A percentile compares a stretch with the other conserved stretches of the same genome.
These are phyloP conservation scores for Fusarium tuaranense DNA, from an alignment of 2,329 filamentous ascomycete genomes.

Conservation along the genomic window DNA sequence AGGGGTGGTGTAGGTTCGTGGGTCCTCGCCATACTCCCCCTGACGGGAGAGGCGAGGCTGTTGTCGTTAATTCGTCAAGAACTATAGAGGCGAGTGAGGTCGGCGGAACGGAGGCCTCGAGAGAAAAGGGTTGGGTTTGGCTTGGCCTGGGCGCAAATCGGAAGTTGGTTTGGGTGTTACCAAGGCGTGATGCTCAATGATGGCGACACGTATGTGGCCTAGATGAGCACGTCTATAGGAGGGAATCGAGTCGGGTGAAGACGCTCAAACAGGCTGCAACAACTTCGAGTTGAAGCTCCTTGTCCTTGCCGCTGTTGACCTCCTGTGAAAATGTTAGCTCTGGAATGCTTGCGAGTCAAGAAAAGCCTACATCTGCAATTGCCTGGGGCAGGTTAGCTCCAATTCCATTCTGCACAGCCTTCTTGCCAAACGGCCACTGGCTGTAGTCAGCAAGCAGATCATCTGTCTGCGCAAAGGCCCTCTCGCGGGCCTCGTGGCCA, in stretches of 20 bases:
- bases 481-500: constrained; percentile 92
- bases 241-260: constrained; percentile 95
- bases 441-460: constrained; percentile 96
- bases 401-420: constrained; percentile 82
- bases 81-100: constrained; percentile 20
- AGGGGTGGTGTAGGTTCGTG: constrained; percentile 14
- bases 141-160: constrained; percentile 33
- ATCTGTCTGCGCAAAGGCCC: constrained; percentile 96
- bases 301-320: constrained; percentile 87
- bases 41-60: constrained; percentile 21
- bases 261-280: constrained; percentile 97
- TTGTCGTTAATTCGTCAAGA: constrained; percentile 31
- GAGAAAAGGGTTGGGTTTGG: constrained; percentile 18
- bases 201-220: constrained; percentile 17
- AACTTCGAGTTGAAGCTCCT: constrained; percentile 96
- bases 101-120: constrained; percentile 28
- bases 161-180: constrained; percentile 21
- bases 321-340: constrained; percentile 63
- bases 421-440: constrained; percentile 94
- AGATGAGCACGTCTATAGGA: constrained; percentile 71
- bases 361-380: constrained; percentile 74
- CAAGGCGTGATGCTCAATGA: constrained; percentile 23
- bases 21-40: constrained; percentile 14
- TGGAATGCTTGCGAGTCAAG: neutral
- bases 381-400: constrained; percentile 92